Percentiles rank a stretch among this genome's conserved stretches.
These are phyloP conservation scores for Blakeslea trispora DNA, from an alignment of 371 early-diverging fungal species.

Conservation along the genomic window DNA sequence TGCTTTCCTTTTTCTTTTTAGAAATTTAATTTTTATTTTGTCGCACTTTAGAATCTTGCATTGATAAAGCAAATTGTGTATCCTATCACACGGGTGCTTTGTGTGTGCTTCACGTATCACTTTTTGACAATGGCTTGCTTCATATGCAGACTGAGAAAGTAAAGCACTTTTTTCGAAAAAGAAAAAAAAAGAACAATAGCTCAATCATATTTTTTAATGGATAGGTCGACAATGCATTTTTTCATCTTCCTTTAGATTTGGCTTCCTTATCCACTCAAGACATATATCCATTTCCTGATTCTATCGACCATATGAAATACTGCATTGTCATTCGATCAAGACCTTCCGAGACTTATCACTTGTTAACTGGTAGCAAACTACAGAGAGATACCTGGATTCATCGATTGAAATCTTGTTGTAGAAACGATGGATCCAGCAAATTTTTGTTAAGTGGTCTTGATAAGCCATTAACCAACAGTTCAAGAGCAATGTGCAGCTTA, in stretches of 20 bases:
- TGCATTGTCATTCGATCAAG: slow-evolving; percentile 54
- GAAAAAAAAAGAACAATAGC: background rate
- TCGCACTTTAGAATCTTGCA: slow-evolving; percentile 21
- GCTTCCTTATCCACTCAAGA: slow-evolving; percentile 35
- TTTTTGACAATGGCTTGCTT: slow-evolving; percentile 19
- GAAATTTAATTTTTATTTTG: no score
- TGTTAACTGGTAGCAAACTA: slow-evolving; percentile 46
- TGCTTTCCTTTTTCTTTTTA: background rate
- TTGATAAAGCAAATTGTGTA: slow-evolving; percentile 20
- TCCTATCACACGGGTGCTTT: slow-evolving; percentile 22
- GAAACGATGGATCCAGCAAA: slow-evolving; percentile 23
- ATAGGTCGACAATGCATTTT: slow-evolving; percentile 19
- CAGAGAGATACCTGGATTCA: slow-evolving; percentile 59
- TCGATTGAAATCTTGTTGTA: slow-evolving; percentile 46
- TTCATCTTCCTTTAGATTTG: slow-evolving; percentile 27
- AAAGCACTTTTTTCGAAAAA: background rate
- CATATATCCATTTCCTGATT: slow-evolving; percentile 49
- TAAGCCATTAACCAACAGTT: background rate
- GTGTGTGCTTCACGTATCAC: slow-evolving; percentile 18
- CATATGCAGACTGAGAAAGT: slow-evolving; percentile 30
- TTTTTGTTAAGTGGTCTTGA: background rate
- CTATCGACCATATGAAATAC: slow-evolving; percentile 52
- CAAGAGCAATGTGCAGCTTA: slow-evolving; percentile 28
- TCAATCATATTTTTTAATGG: background rate
- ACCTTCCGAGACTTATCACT: slow-evolving; percentile 49